These are phyloP conservation scores for Annulohypoxylon truncatum DNA, from an alignment of 2,329 filamentous ascomycete species.

Conservation along the genomic window DNA sequence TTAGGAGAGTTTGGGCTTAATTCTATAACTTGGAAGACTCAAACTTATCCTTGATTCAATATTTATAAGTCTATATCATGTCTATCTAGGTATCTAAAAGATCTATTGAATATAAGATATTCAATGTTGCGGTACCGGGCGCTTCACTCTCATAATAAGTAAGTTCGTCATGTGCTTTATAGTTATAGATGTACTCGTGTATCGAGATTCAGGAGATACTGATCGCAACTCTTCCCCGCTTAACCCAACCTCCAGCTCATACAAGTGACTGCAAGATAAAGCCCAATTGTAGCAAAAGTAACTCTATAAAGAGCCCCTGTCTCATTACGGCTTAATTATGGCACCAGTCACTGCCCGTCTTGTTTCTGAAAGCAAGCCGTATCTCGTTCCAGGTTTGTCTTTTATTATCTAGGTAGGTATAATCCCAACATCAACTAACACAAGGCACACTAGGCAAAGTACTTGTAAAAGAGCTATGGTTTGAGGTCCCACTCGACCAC, in stretches of 20 bases:
- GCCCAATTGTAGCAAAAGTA: neutral
- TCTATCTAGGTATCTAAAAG: neutral
- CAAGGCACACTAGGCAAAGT: conserved; percentile 69
- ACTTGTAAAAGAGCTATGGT: conserved; percentile 83
- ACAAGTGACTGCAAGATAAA: conserved; percentile 2
- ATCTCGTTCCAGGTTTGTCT: conserved; percentile 53
- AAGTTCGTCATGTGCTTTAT: neutral
- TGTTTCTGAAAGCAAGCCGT: conserved; percentile 54
- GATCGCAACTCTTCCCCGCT: conserved; percentile 31
- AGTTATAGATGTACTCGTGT: neutral
- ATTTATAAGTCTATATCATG: neutral
- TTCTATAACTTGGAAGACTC: no score
- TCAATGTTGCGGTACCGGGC: neutral
- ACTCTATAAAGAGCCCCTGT: neutral
- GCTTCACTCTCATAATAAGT: neutral
- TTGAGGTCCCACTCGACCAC: conserved; percentile 87
- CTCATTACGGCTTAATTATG: conserved; percentile 26
- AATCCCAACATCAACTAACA: conserved; percentile 20
- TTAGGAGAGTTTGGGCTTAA: neutral
- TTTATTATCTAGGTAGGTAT: neutral
- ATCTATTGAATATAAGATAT: neutral
- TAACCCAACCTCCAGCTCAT: conserved; percentile 1
- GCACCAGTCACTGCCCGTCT: conserved; percentile 46
- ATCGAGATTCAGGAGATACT: neutral
- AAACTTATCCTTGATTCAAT: neutral